Evolutionary conservation across 805 yeast species (phyloP), one percentile per base, ranked within the genome.

Genomic region (Cyberlindnera petersonii): DNA sequence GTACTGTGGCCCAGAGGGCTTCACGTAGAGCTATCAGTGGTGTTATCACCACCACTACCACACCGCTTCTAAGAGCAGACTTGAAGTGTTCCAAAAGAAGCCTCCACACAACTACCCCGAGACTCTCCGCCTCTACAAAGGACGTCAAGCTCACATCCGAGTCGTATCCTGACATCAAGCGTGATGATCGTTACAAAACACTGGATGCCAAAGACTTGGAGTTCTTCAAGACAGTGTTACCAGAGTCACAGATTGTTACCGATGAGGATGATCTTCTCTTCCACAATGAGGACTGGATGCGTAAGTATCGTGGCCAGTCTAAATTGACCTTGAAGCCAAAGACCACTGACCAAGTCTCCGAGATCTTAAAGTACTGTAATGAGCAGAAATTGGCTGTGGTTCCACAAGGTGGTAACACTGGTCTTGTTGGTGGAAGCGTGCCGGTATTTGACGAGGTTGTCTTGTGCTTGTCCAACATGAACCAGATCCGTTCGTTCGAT

Each of bases 391-490:
- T 89, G 21, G 96, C 97, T 0, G 78, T 89, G 33, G 95, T 87
- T 9, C 97, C 98, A 13, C 97, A 91, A 65, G 96, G 97, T 58
- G 98, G 98, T 51, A 89, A 91, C 64, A 91, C 97, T 1, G 96
- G 96, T 20, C 72, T 89, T 32, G 98, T 89, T 29, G 98, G 97
- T 48, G 98, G 97, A 5, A 83, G 95, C 5, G 77, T 81, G 15
- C 96, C 97, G 0, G 81, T 89, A 1, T 89, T 87, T 61, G 98
- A 89, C 61, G 98, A 89, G 64, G 76, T 89, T 35, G 74, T 89
- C 18, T 50, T 89, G 18, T 82, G 87, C 3, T 65, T 88, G 34
- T 64, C 83, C 24, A 74, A 72, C 53, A 53, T 91, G 69, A 86
- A 86, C 69, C 74, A 82, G 56, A 73, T 91, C 37, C 76, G 96